Base-by-base conservation (phyloP, 805 yeast genomes). In the Candida dajiaensis region DNA sequence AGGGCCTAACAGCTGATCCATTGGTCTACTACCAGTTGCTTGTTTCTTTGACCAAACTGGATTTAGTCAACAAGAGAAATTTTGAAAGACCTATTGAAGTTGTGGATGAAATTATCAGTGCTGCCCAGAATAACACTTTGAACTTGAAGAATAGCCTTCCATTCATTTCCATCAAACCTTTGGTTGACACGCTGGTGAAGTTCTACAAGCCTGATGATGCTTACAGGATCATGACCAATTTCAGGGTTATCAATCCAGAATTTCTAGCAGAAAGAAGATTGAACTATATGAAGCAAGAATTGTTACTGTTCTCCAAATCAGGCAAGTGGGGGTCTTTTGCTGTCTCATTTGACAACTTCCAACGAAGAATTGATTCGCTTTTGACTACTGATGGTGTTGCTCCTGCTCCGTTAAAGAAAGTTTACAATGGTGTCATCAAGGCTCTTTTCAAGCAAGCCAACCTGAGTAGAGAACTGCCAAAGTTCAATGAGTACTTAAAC, bases 111-210 rank as follows among this genome's bases (percentile, higher is more conserved):
- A 55, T 65, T 16, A 57, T 68, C 51, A 54, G 54, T 23, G 60
- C 59, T 54, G 20, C 56, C 58, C 28, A 52, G 49, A 25, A 54
- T 48, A 46, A 56, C 46, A 19, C 36, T 50, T 29, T 59, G 50
- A 48, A 58, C 1, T 46, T 61, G 0, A 45, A 48, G n/a, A 56
- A 55, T 2, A 50, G 49, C 13, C 43, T 68, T 28, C 67, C 65
- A 39, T 69, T 71, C 21, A 57, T 66, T 3, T 54, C 64, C 9
- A 47, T 69, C 45, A 67, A 65, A 33, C 69, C 71, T 55, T 63
- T 71, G 21, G 56, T 69, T 49, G 56, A 62, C 35, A 46, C 55
- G 3, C 51, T 68, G 25, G 57, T 64, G 3, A 62, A 59, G 39
- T 51, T 46, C 44, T 61, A 65, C 42, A 55, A 59, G 25, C 66